A percentile compares a stretch with the other conserved stretches of the same genome.
These are phyloP conservation scores for Colletotrichum endophyticum DNA, from an alignment of 2,329 filamentous ascomycete genomes.

Conservation along the genomic window DNA sequence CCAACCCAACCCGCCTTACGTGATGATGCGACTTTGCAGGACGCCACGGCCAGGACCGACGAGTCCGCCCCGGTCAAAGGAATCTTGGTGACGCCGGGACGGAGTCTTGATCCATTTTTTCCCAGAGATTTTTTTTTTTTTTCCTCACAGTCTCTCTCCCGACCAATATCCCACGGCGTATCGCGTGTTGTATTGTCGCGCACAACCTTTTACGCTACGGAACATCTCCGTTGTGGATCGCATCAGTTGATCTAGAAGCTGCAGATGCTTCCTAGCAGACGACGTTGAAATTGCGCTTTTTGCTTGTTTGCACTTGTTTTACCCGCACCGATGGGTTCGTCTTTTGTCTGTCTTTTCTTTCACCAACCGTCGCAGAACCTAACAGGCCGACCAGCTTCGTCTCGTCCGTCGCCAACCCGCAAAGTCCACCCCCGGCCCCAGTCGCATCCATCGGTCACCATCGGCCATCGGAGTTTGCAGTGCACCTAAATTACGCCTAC, in stretches of 20 bases:
- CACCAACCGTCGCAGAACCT: neutral
- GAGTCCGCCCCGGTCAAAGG: neutral
- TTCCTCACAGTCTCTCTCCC: neutral
- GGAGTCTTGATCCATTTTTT: slow-evolving; percentile 9
- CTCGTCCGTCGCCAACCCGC: slow-evolving; percentile 1
- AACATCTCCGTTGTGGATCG: slow-evolving; percentile 18
- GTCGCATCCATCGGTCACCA: neutral
- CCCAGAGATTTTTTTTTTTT: neutral
- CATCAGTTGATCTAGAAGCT: slow-evolving; percentile 3
- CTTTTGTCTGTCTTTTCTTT: neutral
- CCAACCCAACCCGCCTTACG: slow-evolving; percentile 4
- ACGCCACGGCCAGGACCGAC: neutral
- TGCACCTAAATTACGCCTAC: neutral
- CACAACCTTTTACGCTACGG: neutral
- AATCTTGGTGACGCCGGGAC: neutral
- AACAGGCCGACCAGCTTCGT: neutral
- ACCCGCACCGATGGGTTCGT: neutral
- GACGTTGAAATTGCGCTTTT: neutral
- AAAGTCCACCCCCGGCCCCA: neutral
- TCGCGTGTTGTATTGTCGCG: neutral
- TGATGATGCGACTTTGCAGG: slow-evolving; percentile 15
- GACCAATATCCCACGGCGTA: neutral
- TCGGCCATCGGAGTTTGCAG: neutral
- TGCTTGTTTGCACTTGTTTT: neutral
- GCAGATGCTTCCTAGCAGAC: neutral